A percentile compares a stretch with the other conserved stretches of the same genome.
Evolutionary conservation across 2,329 filamentous ascomycete species (phyloP).

Genomic region (Fusarium sp.): DNA sequence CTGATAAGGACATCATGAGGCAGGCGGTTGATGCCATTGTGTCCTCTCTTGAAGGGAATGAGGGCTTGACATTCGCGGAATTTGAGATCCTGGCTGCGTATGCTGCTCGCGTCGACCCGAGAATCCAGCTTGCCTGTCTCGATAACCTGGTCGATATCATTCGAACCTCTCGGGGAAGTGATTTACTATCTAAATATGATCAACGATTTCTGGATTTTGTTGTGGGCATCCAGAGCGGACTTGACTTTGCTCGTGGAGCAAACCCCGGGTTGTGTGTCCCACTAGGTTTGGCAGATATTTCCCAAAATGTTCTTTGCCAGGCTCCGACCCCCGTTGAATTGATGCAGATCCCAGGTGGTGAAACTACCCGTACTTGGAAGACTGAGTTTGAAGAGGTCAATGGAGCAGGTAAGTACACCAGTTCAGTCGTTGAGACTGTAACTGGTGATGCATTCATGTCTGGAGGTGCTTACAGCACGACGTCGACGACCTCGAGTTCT

Average conservation of each 20-base stretch:
- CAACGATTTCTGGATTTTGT: not conserved
- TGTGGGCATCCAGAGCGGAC: not conserved
- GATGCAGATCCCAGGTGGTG: rapidly evolving
- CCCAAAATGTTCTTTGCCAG: not conserved
- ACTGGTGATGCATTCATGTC: not conserved
- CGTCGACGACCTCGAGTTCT: not conserved
- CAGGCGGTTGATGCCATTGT: not conserved
- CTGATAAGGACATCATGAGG: not conserved
- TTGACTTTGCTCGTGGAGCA: not conserved
- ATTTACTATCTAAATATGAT: not conserved
- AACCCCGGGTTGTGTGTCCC: no score
- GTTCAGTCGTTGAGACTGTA: not conserved
- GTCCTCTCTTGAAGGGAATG: not conserved
- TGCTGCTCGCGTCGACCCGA: not conserved
- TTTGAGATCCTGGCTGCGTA: not conserved
- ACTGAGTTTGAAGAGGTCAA: not conserved
- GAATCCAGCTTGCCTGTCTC: not conserved
- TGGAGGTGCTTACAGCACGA: not conserved
- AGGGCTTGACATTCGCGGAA: not conserved
- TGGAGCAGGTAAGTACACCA: not conserved
- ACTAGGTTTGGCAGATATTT: not conserved
- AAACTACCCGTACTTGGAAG: not conserved
- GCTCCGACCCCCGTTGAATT: rapidly evolving
- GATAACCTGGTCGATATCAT: not conserved
- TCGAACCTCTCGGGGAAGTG: not conserved